A percentile compares a stretch with the other conserved stretches of the same genome.
phyloP scores from a whole-genome alignment of 2,329 filamentous ascomycete genomes.

The Xylaria sp. region DNA sequence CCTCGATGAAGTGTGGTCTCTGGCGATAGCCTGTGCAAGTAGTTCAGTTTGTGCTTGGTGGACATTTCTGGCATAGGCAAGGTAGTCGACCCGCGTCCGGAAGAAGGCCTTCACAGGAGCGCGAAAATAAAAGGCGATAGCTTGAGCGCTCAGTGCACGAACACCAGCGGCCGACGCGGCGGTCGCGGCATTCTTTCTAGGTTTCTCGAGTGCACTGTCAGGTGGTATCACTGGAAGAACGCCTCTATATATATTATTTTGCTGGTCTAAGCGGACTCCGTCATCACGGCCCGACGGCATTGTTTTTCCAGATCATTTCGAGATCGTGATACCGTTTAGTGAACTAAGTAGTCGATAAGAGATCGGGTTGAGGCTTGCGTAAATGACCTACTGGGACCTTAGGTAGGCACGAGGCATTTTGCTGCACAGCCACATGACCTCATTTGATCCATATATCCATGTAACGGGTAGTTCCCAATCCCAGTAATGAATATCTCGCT shows the following conservation, averaged over 20 bases:
- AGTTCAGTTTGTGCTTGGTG: constrained; percentile 59
- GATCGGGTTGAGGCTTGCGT: constrained; percentile 7
- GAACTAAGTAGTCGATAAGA: neutral
- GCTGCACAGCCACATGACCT: constrained; percentile 11
- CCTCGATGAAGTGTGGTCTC: constrained; percentile 51
- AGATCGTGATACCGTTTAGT: constrained; percentile 25
- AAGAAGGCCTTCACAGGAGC: constrained; percentile 95
- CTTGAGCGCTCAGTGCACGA: constrained; percentile 83
- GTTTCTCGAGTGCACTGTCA: constrained; percentile 58
- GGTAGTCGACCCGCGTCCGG: constrained; percentile 86
- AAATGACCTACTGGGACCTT: neutral
- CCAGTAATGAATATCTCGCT: neutral
- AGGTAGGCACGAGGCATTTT: neutral
- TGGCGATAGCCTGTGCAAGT: constrained; percentile 53
- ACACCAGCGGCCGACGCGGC: constrained; percentile 88
- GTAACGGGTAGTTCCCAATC: neutral
- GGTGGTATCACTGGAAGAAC: constrained; percentile 60
- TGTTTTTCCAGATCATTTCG: constrained; percentile 47
- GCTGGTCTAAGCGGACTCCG: constrained; percentile 37
- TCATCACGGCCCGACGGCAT: constrained; percentile 50
- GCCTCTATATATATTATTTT: constrained; percentile 49
- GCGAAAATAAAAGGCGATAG: constrained; percentile 90
- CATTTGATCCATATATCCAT: neutral
- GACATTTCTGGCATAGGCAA: constrained; percentile 67
- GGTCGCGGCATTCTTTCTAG: constrained; percentile 66